phyloP scores from a whole-genome alignment of 768 basidiomycete species.

The Russula emetica region DNA sequence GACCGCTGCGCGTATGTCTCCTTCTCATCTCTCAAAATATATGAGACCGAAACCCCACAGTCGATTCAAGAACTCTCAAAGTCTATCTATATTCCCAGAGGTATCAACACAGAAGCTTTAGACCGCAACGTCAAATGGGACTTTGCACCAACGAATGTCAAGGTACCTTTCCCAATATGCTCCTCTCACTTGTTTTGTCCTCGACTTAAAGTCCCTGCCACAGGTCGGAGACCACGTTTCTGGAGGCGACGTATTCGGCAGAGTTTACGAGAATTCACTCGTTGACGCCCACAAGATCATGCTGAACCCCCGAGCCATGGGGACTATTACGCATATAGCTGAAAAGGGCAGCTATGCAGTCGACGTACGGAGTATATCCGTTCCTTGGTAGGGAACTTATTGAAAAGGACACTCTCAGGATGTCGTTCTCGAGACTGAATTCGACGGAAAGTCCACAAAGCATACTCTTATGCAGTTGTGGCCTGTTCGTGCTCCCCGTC shows the following conservation, averaged over 20 bases:
- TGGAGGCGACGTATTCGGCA: slow-evolving; percentile 94
- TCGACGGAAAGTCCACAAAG: slow-evolving; percentile 88
- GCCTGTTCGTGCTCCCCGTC: slow-evolving; percentile 97
- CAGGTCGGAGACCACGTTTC: slow-evolving; percentile 96
- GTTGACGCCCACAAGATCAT: slow-evolving; percentile 97
- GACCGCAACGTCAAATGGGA: slow-evolving; percentile 91
- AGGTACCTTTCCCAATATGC: slow-evolving; percentile 41
- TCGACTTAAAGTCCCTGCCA: slow-evolving; percentile 1
- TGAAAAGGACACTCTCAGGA: slow-evolving; percentile 50
- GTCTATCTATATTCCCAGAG: slow-evolving; percentile 99
- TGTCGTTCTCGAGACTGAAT: slow-evolving; percentile 93
- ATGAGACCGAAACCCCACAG: slow-evolving; percentile 34
- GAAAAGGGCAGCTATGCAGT: slow-evolving; percentile 93
- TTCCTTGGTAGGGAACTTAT: slow-evolving; percentile 8
- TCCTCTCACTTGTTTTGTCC: background rate
- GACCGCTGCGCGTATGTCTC: slow-evolving; percentile 72
- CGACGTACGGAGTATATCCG: slow-evolving; percentile 46
- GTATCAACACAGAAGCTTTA: slow-evolving; percentile 95
- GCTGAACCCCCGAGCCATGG: slow-evolving; percentile 89
- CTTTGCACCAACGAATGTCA: slow-evolving; percentile 79
- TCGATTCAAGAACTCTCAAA: slow-evolving; percentile 95
- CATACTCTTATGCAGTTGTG: slow-evolving; percentile 98
- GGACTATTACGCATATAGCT: slow-evolving; percentile 89
- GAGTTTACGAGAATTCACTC: slow-evolving; percentile 95
- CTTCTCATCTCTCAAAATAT: slow-evolving; percentile 11